Percentiles rank a stretch among this genome's conserved stretches.
These are phyloP conservation scores for Sarocladiaceae sp. DNA, from an alignment of 2,329 filamentous ascomycete genomes.

Conservation along the genomic window DNA sequence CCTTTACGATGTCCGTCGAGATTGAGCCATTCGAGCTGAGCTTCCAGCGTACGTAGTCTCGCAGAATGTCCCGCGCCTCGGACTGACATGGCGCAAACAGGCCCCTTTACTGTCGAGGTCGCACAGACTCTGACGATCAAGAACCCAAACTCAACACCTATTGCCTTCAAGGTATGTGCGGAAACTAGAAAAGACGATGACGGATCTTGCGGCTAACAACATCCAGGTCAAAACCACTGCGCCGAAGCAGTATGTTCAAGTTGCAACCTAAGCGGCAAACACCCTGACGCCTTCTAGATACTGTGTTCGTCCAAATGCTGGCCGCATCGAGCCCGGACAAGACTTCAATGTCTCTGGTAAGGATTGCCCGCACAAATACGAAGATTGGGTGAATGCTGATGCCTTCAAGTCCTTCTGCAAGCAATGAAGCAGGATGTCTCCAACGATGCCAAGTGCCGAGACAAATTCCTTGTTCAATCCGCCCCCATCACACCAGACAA, in stretches of 20 bases:
- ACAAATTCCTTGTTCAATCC: constrained; percentile 97
- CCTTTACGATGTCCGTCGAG: constrained; percentile 75
- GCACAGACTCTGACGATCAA: constrained; percentile 60
- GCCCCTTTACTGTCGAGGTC: constrained; percentile 64
- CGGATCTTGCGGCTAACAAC: constrained; percentile 14
- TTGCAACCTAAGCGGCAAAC: no score
- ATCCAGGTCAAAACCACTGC: constrained; percentile 94
- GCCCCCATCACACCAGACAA: constrained; percentile 78
- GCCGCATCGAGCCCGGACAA: constrained; percentile 85
- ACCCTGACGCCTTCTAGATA: constrained; percentile 62
- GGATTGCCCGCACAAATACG: not conserved
- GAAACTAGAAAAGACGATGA: not conserved
- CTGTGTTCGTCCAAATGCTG: constrained; percentile 95
- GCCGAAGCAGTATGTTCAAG: constrained; percentile 84
- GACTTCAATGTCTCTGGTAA: constrained; percentile 90
- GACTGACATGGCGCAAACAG: constrained; percentile 31
- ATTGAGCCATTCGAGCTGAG: constrained; percentile 87
- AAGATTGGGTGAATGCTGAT: constrained; percentile 1
- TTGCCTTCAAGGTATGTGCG: constrained; percentile 64
- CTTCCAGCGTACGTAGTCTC: constrained; percentile 73
- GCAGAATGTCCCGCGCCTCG: not conserved
- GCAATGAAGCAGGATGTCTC: constrained; percentile 96
- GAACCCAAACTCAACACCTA: constrained; percentile 58
- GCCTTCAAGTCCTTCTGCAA: constrained; percentile 74
- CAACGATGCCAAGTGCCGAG: constrained; percentile 81